Evolutionary conservation across 2,329 filamentous ascomycete genomes (phyloP), one percentile per base, ranked within the genome.

Genomic region (Fusarium euwallaceae): DNA sequence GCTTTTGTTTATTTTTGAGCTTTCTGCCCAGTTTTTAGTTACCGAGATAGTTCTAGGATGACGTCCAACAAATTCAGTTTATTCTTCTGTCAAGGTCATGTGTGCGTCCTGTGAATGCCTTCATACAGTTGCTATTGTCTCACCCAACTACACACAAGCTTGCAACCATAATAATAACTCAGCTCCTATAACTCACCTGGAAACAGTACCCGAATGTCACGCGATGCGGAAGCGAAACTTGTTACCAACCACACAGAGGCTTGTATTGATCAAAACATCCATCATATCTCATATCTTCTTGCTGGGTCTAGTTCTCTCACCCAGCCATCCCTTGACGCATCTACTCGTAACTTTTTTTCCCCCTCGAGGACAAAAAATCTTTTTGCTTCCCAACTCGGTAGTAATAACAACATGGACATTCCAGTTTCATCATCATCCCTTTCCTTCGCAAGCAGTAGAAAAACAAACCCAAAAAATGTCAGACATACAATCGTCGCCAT

Each of bases 381-480:
- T 41, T 48, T 51, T 22, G n/a, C n/a, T 36, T 22, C 29, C 24
- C 32, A 48, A n/a, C 48, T 59, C 20, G 34, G 55, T 36, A 73
- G 69, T 55, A 70, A 45, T 16, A 53, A 45, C 12, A 32, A n/a
- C 45, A 53, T 53, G 29, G 22, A 32, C 69, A 75, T 74, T 73
- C 72, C 72, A 64, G 41, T 62, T 62, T 29, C 11, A 62, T 61
- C 65, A 75, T 73, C 65, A 75, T 73, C 72, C 72, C 72, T 55
- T 55, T 55, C 34, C 27, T 20, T 59, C 24, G 20, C 34, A 32
- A 64, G 32, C 29, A 53, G 34, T 3, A 12, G 22, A 20, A 20
- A 43, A 53, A 53, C 24, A 53, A 22, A 51, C n/a, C 51, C 37
- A 48, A 32, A 53, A 53, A 14, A 34, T 12, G 48, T 58, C 55